Evolutionary conservation across 352 stramenopile genomes (phyloP), one percentile per base, ranked within the genome.

Genomic region (Pythium apleroticum): DNA sequence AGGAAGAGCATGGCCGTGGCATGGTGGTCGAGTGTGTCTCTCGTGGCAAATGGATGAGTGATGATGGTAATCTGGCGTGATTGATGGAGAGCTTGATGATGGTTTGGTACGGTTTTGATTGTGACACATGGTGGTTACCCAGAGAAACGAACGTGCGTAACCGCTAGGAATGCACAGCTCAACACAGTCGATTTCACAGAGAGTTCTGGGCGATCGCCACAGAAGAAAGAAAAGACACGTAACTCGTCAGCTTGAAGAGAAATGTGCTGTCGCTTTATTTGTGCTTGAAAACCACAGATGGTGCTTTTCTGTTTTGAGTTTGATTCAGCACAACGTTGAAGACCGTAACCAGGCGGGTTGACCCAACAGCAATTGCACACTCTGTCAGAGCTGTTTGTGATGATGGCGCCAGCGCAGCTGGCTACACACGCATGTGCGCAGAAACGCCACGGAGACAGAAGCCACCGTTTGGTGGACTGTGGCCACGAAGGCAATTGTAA

Each of bases 291-390:
- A 12, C 1, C 41, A 49, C 41, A 49, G 41, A 49, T 49, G 41
- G 41, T 49, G 41, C 41, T 49, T 49, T 49, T 49, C 41, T 49
- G 41, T 49, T 49, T 49, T 49, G 41, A 25, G 41, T 49, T 49
- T 49, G 41, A 49, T 25, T 49, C 41, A 49, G 41, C 15, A 14
- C 41, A 49, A 27, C 3, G 4, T 49, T 49, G 41, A 49, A 49
- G 39, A 22, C 15, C 19, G 39, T 46, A 19, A 46, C 39, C 39
- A 46, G 39, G 7, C 6, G 7, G 8, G 19, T 14, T 49, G n/a
- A 15, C 41, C 39, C 39, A 48, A 24, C 9, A 24, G 41, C 41
- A 14, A 22, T 25, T 10, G 41, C 41, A 49, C n/a, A 28, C 19
- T 2, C n/a, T 7, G n/a, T 25, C 41, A 28, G 4, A 49, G 28